Percentiles rank a stretch among this genome's conserved stretches.
Evolutionary conservation across 2,329 filamentous ascomycete species (phyloP).

Genomic region (Metarhizium album): DNA sequence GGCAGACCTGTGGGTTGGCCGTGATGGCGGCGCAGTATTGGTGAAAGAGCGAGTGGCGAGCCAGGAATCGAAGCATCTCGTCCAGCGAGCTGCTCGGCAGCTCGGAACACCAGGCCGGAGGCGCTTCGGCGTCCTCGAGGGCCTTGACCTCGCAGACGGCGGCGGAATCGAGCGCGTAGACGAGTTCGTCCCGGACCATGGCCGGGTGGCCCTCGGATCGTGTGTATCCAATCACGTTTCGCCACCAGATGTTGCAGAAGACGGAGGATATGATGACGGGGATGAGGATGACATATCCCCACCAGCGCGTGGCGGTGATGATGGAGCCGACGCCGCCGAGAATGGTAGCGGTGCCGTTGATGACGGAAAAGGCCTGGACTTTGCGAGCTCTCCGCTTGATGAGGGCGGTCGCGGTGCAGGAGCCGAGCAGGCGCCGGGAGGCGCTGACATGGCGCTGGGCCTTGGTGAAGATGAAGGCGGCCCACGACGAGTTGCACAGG

Average conservation of each 20-base stretch:
- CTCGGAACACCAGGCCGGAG: conserved; percentile 7
- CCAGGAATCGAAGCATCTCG: conserved; percentile 9
- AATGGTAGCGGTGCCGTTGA: conserved; percentile 34
- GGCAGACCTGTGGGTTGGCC: conserved; percentile 1
- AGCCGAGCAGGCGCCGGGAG: conserved; percentile 15
- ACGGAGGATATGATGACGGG: conserved; percentile 37
- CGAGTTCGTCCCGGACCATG: conserved; percentile 7
- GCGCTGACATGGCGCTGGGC: conserved; percentile 27
- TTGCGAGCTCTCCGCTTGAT: conserved; percentile 26
- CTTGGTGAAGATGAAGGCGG: conserved; percentile 28
- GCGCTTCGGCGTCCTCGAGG: conserved; percentile 2
- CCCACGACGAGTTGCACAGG: conserved; percentile 38
- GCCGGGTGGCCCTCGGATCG: conserved; percentile 6
- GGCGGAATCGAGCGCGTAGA: conserved; percentile 12
- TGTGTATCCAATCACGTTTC: conserved; percentile 32
- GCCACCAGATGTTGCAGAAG: conserved; percentile 38
- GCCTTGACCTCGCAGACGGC: conserved; percentile 8
- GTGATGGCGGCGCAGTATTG: conserved; percentile 6
- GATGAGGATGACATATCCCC: conserved; percentile 39
- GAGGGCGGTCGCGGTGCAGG: conserved; percentile 15
- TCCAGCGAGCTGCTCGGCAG: conserved; percentile 6
- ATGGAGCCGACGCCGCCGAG: conserved; percentile 38
- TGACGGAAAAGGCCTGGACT: conserved; percentile 32
- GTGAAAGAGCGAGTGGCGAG: conserved; percentile 9
- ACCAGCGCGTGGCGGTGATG: conserved; percentile 39